These are phyloP conservation scores for Aquilaria sinensis DNA, from an alignment of 345 rosid species.

Conservation along the genomic window DNA sequence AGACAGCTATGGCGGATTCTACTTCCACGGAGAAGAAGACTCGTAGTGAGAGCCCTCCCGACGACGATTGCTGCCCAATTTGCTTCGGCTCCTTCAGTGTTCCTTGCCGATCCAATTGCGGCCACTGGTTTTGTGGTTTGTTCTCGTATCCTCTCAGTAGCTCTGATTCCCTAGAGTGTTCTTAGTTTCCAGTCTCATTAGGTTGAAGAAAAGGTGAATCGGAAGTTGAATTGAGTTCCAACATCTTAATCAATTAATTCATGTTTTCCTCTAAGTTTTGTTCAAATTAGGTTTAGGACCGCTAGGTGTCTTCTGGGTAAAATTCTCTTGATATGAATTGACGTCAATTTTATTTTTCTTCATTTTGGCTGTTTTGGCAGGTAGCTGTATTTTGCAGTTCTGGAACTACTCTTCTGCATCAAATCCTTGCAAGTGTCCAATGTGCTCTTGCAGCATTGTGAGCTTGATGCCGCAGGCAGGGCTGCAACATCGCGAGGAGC, in stretches of 20 bases:
- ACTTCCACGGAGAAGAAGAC: slow-evolving; percentile 11
- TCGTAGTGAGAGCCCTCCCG: slow-evolving; percentile 47
- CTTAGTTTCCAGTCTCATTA: not conserved
- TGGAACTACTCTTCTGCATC: slow-evolving; percentile 82
- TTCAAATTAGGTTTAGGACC: too few species aligned
- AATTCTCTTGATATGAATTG: too few species aligned
- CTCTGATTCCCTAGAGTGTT: not conserved
- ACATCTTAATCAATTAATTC: not conserved
- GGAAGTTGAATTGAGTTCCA: not conserved
- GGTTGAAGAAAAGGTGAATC: slow-evolving; percentile 1
- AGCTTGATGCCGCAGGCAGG: slow-evolving; percentile 55
- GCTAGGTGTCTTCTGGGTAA: too few species aligned
- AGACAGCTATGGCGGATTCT: slow-evolving; percentile 4
- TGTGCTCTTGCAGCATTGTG: slow-evolving; percentile 58
- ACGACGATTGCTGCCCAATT: slow-evolving; percentile 80
- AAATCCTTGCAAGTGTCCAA: slow-evolving; percentile 84
- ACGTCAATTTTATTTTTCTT: not conserved
- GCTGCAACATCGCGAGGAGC: slow-evolving; percentile 31
- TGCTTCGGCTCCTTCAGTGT: slow-evolving; percentile 62
- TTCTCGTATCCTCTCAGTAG: not conserved
- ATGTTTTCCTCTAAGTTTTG: too few species aligned
- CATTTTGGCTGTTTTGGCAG: slow-evolving; percentile 29
- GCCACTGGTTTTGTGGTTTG: slow-evolving; percentile 96
- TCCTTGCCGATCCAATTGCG: slow-evolving; percentile 72
- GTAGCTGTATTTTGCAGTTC: slow-evolving; percentile 70